Evolutionary conservation across 768 basidiomycete genomes (phyloP), one percentile per base, ranked within the genome.

Genomic region (Trametes cingulata): DNA sequence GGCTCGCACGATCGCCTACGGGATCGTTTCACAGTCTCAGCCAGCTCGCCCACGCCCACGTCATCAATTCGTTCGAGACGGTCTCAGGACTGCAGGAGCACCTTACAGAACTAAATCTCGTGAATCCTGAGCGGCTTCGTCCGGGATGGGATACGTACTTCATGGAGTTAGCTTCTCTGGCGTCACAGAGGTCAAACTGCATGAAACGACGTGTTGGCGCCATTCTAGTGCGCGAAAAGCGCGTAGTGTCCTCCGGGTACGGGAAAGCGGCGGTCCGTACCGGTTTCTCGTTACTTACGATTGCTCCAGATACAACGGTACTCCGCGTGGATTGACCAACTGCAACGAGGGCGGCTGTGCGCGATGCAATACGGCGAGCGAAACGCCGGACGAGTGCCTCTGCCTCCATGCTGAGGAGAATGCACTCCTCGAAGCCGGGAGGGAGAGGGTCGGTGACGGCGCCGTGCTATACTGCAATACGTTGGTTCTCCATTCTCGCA

Each of bases 331-430:
- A 1, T 76, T 97, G 46, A 80, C 66, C 39, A 99, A 99, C 70
- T 99, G 97, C 71, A 86, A 86, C 66, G 85, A 91, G 78, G 97
- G 96, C 7, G 96, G 97, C 17, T 99, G 97, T 72, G 64, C 77
- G 3, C 80, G 85, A 27, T 99, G 97, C 74, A 90, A 90, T 68
- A 83, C 81, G 19, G 77, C 76, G 2, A 74, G 74, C 25, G 79
- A 82, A 39, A 76, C 75, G 49, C 75, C 84, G 15, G 80, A 85
- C 50, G 93, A 93, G 70, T 99, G 97, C 68, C 78, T 98, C 2
- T 99, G 97, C 69, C 76, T 99, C 10, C 97, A 99, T 71, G 97
- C 97, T 0, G 97, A 99, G 74, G 97, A 99, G 76, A 99, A 98
- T 69, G 97, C 96, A 0, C 78, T 98, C 14, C 75, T 98, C 2